These are phyloP conservation scores for Comarum palustre DNA, from an alignment of 306 rosid species.

Conservation along the genomic window DNA sequence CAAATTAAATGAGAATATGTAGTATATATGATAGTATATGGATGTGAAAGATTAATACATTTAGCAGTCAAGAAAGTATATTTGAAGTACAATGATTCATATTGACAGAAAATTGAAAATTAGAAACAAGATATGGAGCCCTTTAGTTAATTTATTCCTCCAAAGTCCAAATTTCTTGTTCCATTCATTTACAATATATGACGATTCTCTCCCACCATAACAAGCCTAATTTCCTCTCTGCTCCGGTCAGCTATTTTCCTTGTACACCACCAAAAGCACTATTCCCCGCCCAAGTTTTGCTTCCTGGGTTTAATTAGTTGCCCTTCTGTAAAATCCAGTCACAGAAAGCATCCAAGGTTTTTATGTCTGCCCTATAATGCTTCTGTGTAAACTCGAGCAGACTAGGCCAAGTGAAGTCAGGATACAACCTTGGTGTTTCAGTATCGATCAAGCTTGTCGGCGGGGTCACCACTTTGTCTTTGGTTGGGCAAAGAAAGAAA, in stretches of 20 bases:
- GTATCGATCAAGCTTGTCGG: slow-evolving; percentile 42
- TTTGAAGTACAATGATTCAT: slow-evolving; percentile 11
- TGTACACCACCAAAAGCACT: slow-evolving; percentile 31
- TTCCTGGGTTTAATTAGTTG: slow-evolving; percentile 22
- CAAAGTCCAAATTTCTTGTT: slow-evolving; percentile 9
- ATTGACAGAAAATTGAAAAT: slow-evolving; percentile 10
- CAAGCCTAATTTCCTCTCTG: slow-evolving; percentile 5
- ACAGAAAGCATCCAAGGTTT: slow-evolving; percentile 66
- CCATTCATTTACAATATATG: slow-evolving; percentile 12
- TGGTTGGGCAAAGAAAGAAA: slow-evolving; percentile 71
- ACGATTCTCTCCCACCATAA: slow-evolving; percentile 9
- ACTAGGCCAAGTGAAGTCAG: slow-evolving; percentile 68
- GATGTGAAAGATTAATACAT: background rate
- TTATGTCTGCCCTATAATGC: slow-evolving; percentile 64
- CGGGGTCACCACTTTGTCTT: slow-evolving; percentile 53
- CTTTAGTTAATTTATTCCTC: slow-evolving; percentile 4
- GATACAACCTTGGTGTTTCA: slow-evolving; percentile 55
- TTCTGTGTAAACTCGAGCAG: slow-evolving; percentile 67
- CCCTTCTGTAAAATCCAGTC: slow-evolving; percentile 44
- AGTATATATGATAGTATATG: background rate
- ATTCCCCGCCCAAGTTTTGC: background rate
- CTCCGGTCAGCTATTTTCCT: slow-evolving; percentile 13
- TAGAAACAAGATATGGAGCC: slow-evolving; percentile 10
- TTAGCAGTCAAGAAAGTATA: slow-evolving; percentile 12
- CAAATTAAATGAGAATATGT: too few relatives aligned